Base-by-base conservation (phyloP, 2,329 filamentous ascomycete genomes). In the Zasmidium cellare region DNA sequence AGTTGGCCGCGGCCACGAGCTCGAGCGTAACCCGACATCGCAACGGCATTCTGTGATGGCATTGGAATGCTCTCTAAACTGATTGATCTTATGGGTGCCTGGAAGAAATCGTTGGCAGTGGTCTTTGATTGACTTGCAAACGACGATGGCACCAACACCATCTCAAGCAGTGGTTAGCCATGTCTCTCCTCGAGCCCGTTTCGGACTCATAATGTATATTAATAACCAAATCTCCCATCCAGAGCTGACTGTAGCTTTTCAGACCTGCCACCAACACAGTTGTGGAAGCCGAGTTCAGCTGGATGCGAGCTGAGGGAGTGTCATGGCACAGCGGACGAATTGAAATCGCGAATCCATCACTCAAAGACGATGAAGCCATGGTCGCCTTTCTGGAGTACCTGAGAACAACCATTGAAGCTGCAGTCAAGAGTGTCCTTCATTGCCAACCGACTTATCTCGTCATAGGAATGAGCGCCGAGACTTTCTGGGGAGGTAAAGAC, bases 381-480 rank as follows among this genome's bases (percentile, higher is more conserved):
- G 31, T 56, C 12, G 47, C 53, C 5, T 59, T 59, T 31, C 20
- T 59, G 20, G 53, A 53, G 23, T 25, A 56, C 28, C 48, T 59
- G 12, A 9, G 57, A 50, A 48, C 44, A 1, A 55, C 45, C 1
- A 56, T 56, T 28, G 53, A 55, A 47, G 53, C 47, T 1, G 53
- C 57, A 3, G 57, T 59, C 3, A 56, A 45, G 20, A 52, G 52
- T 28, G 57, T 59, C 28, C 24, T 59, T 19, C 53, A 56, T 41
- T 53, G 49, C 23, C 45, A 52, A 46, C 57, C 57, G 3, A 55
- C 47, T 2, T 56, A 56, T 46, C 31, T 59, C 19, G 53, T 59
- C 16, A 59, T 59, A 53, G 57, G 53, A 19, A 59, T 59, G 57
- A 52, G 47, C 16, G 53, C 57, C 3, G 53, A 59, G n/a, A 59